Base-by-base conservation (phyloP, 2,329 filamentous ascomycete genomes). In the Fusarium armeniacum region DNA sequence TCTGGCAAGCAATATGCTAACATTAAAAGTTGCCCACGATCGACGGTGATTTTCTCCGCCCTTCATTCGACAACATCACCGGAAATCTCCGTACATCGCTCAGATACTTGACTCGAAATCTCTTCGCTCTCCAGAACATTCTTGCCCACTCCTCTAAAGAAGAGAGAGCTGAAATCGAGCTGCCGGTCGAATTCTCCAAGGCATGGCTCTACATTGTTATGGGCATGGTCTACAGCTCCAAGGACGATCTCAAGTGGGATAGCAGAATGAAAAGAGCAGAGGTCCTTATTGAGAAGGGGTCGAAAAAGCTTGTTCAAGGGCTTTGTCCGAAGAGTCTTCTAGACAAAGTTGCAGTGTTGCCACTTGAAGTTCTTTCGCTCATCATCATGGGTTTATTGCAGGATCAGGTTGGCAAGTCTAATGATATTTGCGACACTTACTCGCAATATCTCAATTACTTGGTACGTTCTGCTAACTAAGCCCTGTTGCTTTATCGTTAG, bases 201-300 rank as follows among this genome's bases (percentile, higher is more conserved):
- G 81, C 78, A 1, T 85, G 83, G 83, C 68, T 83, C 15, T 80
- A 83, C 58, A 58, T 83, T 3, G 69, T 83, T 6, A 80, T 81
- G 67, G 78, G 71, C 7, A 65, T 83, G 44, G 73, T 82, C 6
- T 72, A 77, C 49, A 62, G 73, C 15, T 62, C 69, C 20, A 61
- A 65, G 13, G 66, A 70, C 35, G 65, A 68, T 6, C 53, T 58
- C 13, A 62, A 56, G 11, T 80, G 78, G 74, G 58, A 67, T 4
- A 69, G 71, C 9, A 76, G 81, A 20, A 69, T 83, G 18, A 59
- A 61, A 5, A 73, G 77, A 24, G 74, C 76, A 5, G 76, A 70
- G n/a, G 46, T 58, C 2, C 71, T 81, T 7, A 60, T 83, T n/a
- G 71, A 66, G 26, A 72, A 71, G 16, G 79, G 81, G 9, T 80